Base-by-base conservation (phyloP, 2,329 filamentous ascomycete species). In the Xylogone sp. region DNA sequence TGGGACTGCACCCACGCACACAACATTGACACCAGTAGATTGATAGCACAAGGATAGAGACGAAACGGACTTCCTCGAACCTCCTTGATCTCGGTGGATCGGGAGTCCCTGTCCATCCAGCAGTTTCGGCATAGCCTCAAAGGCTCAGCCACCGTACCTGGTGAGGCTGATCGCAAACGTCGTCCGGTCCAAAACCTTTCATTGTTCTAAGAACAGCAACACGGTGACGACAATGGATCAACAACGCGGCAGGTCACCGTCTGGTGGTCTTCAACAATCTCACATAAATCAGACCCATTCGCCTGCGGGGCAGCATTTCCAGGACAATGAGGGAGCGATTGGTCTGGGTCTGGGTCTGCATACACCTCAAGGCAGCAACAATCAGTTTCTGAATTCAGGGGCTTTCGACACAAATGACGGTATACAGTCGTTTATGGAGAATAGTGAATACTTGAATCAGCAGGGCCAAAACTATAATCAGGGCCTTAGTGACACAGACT, bases 201-300 rank as follows among this genome's bases (percentile, higher is more conserved):
- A 21, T 45, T 55, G 54, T 66, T 65, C 63, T 65, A 64, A 63
- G 58, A 64, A 63, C 55, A 71, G 66, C 64, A 70, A 58, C 56
- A 62, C 34, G 34, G 34, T 39, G 34, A 39, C 34, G 34, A 39
- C 34, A 18, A 80, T 81, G 77, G 78, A 82, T 71, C 73, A 76
- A 68, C 75, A 78, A 65, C 74, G 79, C 67, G 81, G 81, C 66
- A 82, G 82, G 65, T 86, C 83, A 61, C 80, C 78, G 59, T 85
- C 84, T 63, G 74, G 75, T 65, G 75, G 76, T 57, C 76, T 79
- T 64, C 77, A 77, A 60, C 67, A 62, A 66, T 68, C 74, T 73
- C 77, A 83, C 84, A 86, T 87, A 85, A 87, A 79, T 68, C 82
- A 83, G 68, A 79, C 74, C 59, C 83, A 82, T 69, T 86, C 84